Base-by-base conservation (phyloP, 2,329 filamentous ascomycete genomes). In the Claviceps spartinae region DNA sequence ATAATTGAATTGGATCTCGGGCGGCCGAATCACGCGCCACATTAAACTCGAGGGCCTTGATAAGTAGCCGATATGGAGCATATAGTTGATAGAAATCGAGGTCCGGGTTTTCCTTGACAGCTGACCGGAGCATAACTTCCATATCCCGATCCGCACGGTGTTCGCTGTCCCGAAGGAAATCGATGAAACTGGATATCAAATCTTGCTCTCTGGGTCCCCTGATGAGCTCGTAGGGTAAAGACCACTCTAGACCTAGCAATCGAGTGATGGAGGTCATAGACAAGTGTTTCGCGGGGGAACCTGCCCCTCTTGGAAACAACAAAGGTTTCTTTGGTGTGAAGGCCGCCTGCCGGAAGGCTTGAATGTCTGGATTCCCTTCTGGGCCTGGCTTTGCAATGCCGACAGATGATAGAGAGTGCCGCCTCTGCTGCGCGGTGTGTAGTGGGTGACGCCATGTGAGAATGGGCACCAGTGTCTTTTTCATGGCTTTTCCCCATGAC, bases 41-140 rank as follows among this genome's bases (percentile, higher is more conserved):
- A 53, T 79, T 80, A 63, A 73, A 80, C 48, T 70, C 62, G n/a
- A 72, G 58, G 6, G 72, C 75, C 47, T 79, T 74, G 16, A 84
- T 66, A 47, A 94, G 79, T 37, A 91, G 72, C 40, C 70, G 71
- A 0, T 95, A 67, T 0, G 82, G 79, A 1, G 80, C 81, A 26
- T 78, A 62, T 46, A 86, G 72, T 48, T 76, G 76, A 30, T 72
- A 74, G 61, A 81, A 87, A 34, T 59, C 65, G 48, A 65, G 56
- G 7, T 49, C 50, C 2, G 47, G 44, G 2, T 53, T 16, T 11
- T 63, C 58, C 37, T 54, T 41, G 4, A 67, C 47, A 5, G 63
- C 59, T 9, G 58, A 55, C 44, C 61, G 55, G 55, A 68, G 58
- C 13, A 66, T 63, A 20, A 59, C 60, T 5, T 63, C 62, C 26